Evolutionary conservation across 176 grass and related monocot species (phyloP).

Genomic region (maize (Zea mays)): Zm-B73-REFERENCE-NAM-5.0 NC_050097.1:197628501-197629000

Average conservation of each 20-base stretch:
- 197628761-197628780: constrained; percentile 52
- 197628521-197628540: constrained; percentile 6
- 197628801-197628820: constrained; percentile 38
- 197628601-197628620: constrained; percentile 75
- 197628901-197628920: background rate
- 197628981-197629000: background rate
- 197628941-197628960: background rate
- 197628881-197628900: constrained; percentile 4
- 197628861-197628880: constrained; percentile 1
- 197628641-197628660: constrained; percentile 95
- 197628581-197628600: constrained; percentile 53
- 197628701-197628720: constrained; percentile 87
- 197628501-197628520: background rate
- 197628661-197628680: constrained; percentile 62
- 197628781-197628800: constrained; percentile 40
- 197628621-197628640: constrained; percentile 56
- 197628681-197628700: constrained; percentile 84
- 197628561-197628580: constrained; percentile 26
- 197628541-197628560: constrained; percentile 1
- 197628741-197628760: constrained; percentile 84
- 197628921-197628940: constrained; percentile 1
- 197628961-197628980: background rate
- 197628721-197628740: constrained; percentile 67
- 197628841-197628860: background rate
- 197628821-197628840: constrained; percentile 7